Base-by-base conservation (phyloP, 352 stramenopile genomes). In the Phytophthora uliginosa region DNA sequence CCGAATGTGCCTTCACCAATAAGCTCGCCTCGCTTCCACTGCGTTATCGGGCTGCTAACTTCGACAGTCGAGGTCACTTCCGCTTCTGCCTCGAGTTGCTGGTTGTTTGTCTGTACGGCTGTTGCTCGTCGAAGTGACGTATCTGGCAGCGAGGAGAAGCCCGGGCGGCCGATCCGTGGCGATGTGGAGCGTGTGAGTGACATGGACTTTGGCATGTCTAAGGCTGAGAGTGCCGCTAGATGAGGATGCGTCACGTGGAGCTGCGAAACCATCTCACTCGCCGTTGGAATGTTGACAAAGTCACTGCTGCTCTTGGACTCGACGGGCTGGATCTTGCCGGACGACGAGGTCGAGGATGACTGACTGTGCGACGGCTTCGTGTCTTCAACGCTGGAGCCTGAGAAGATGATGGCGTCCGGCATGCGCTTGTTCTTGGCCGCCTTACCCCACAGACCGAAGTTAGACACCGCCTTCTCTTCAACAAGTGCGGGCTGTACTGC, bases 1-100 rank as follows among this genome's bases (percentile, higher is more conserved):
- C 97, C 97, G 79, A 99, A 99, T 0, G 95, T 98, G 45, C 97
- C 97, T 73, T 92, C 85, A 12, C 97, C 97, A 63, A 99, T 98
- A 51, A 98, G 82, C 53, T 98, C 85, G 4, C 97, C 97, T 34
- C 97, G 79, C 64, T 95, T 98, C 97, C 97, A 99, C 63, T 97
- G 76, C 18, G 83, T 84, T 48, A 88, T 91, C 7, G 72, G 52
- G n/a, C 77, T 84, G 6, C 76, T 75, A 0, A 59, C 62, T 38
- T 66, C 31, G 2, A 63, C 4, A 9, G 52, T 40, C 13, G 22
- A 53, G 20, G 24, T 62, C 1, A 12, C 22, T 26, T 71, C 42
- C 18, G 20, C 3, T 57, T 77, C 59, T 51, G 33, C 34, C 17
- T 66, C 61, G 36, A 53, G 15, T 51, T 69, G 55, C 24, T 78